phyloP scores from a whole-genome alignment of 192 early-diverging fungal species.

The Backusella tuberculispora region DNA sequence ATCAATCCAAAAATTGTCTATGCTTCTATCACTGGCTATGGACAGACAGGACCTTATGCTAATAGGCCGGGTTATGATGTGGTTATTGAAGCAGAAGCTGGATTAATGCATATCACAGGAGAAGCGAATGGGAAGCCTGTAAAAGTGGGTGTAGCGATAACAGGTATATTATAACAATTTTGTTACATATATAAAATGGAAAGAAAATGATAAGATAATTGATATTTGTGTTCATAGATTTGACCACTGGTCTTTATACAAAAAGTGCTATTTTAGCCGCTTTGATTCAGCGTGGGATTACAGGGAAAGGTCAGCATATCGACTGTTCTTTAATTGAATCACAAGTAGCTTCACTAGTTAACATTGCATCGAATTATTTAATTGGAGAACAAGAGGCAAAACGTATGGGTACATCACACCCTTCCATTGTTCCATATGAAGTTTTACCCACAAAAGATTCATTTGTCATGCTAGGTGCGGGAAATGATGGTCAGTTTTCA shows the following conservation, averaged over 20 bases:
- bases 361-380: conserved; percentile 88
- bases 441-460: conserved; percentile 79
- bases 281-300: conserved; percentile 66
- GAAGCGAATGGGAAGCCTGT: conserved; percentile 82
- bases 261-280: conserved; percentile 93
- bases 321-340: conserved; percentile 89
- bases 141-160: conserved; percentile 97
- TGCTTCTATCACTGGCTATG: conserved; percentile 88
- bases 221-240: not conserved
- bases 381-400: conserved; percentile 79
- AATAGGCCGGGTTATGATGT: conserved; percentile 87
- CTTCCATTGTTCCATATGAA: conserved; percentile 94
- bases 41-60: conserved; percentile 83
- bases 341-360: conserved; percentile 87
- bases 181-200: not conserved
- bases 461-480: conserved; percentile 86
- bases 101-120: conserved; percentile 96
- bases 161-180: conserved; percentile 54
- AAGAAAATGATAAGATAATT: not conserved
- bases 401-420: conserved; percentile 87
- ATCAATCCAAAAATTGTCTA: conserved; percentile 85
- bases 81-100: conserved; percentile 86
- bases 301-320: conserved; percentile 79
- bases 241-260: conserved; percentile 71
- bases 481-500: conserved; percentile 86